Evolutionary conservation across 2,329 filamentous ascomycete species (phyloP), one percentile per base, ranked within the genome.

Genomic region (Diaporthe australafricana): DNA sequence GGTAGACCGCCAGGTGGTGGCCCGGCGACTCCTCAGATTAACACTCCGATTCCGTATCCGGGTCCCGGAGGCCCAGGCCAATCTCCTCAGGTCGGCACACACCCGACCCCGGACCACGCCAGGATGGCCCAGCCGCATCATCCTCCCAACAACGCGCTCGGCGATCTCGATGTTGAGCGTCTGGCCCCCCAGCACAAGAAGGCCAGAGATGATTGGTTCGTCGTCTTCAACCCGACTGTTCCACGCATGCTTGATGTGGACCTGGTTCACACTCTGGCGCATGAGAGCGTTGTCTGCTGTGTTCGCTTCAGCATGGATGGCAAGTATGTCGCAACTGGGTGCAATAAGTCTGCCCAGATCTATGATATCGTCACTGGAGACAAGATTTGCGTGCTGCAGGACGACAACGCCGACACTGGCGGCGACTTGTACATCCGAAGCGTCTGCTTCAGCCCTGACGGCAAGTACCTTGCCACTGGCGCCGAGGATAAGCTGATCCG

Each of bases 301-400:
- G 96, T 99, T 45, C 90, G 96, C 72, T 99, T 99, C 87, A 98
- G 96, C 81, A 90, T 93, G 70, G 96, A 99, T 79, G 96, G 96
- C 76, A 95, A 97, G 80, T 98, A 94, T 77, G 93, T 99, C 70
- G 96, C 96, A 9, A 99, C 96, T 6, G 96, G 96, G 53, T 98
- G 96, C 87, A 99, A 99, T 83, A 89, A 95, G 75, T 98, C 95
- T n/a, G 96, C 96, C n/a, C 96, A 98, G 83, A 99, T 99, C 78
- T 99, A 96, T 82, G 96, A 99, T 76, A 96, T 98, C 52, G 88
- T 90, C 77, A 93, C 90, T 20, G 96, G 96, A 70, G 90, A 94
- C 77, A 96, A 96, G 81, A 91, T 98, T 68, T 96, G 94, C 76
- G 92, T 96, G 72, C 87, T 98, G 42, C 94, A 98, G 81, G 96